A percentile compares a stretch with the other conserved stretches of the same genome.
phyloP scores from a whole-genome alignment of 2,329 filamentous ascomycete genomes.

The Tolypocladium tropicale region DNA sequence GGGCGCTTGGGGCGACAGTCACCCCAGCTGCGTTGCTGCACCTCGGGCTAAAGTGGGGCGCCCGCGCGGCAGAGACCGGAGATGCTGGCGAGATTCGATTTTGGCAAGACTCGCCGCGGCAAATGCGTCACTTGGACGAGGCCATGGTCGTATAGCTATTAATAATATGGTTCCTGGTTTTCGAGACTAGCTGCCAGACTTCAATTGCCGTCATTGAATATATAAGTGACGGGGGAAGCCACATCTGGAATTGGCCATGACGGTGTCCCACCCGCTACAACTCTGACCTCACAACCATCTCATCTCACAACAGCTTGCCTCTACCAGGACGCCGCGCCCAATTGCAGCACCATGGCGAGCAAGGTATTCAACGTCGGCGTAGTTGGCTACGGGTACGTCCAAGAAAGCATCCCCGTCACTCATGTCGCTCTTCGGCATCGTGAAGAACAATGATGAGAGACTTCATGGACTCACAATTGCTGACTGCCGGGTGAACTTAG shows the following conservation, averaged over 20 bases:
- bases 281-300: background rate
- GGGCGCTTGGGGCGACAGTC: background rate
- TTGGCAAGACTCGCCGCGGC: background rate
- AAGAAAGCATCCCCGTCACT: background rate
- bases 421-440: background rate
- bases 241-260: background rate
- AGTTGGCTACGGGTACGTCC: constrained; percentile 38
- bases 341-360: constrained; percentile 14
- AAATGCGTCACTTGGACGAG: background rate
- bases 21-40: background rate
- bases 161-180: background rate
- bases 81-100: background rate
- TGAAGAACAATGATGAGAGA: background rate
- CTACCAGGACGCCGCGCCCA: too few relatives aligned
- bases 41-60: background rate
- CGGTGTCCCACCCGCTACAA: background rate
- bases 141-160: background rate
- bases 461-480: background rate
- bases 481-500: constrained; percentile 22
- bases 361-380: constrained; percentile 40
- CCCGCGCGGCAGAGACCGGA: background rate
- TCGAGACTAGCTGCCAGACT: background rate
- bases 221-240: background rate
- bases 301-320: background rate
- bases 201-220: too few relatives aligned